phyloP scores from a whole-genome alignment of 352 stramenopile genomes.

The Phytophthora multivora region DNA sequence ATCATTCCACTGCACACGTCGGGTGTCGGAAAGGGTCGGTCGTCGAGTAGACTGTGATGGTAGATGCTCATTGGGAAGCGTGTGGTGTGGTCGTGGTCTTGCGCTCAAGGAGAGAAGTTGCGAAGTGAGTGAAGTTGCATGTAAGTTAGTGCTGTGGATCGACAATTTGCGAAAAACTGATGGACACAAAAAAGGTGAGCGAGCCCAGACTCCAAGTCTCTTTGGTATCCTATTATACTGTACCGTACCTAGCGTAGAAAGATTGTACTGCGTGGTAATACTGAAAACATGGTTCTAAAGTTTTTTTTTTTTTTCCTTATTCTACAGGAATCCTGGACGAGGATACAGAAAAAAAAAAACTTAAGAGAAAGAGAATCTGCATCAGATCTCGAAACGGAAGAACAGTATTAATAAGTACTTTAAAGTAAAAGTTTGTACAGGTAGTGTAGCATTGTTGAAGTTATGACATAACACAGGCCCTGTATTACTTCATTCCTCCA shows the following conservation, averaged over 20 bases:
- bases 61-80: conserved; percentile 23
- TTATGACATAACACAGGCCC: conserved; percentile 12
- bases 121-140: conserved; percentile 24
- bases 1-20: background rate
- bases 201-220: conserved; percentile 8
- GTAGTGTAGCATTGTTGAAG: too few species aligned
- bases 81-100: conserved; percentile 14
- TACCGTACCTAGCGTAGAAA: too few species aligned
- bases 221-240: too few species aligned
- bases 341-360: too few species aligned
- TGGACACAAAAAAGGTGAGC: conserved; percentile 18
- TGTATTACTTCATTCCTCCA: conserved; percentile 9
- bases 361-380: too few species aligned
- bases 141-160: conserved; percentile 3
- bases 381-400: too few species aligned
- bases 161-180: conserved; percentile 21
- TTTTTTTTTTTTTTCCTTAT: too few species aligned
- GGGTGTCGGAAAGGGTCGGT: background rate
- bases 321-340: too few species aligned
- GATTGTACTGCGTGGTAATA: too few species aligned
- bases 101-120: conserved; percentile 21
- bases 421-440: too few species aligned
- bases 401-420: too few species aligned
- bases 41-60: conserved; percentile 7
- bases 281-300: too few species aligned